Percentiles rank a stretch among this genome's conserved stretches.
Conservation (phyloP, 2,329 filamentous ascomycete genomes). For the Teratosphaeria gauchensis region DNA sequence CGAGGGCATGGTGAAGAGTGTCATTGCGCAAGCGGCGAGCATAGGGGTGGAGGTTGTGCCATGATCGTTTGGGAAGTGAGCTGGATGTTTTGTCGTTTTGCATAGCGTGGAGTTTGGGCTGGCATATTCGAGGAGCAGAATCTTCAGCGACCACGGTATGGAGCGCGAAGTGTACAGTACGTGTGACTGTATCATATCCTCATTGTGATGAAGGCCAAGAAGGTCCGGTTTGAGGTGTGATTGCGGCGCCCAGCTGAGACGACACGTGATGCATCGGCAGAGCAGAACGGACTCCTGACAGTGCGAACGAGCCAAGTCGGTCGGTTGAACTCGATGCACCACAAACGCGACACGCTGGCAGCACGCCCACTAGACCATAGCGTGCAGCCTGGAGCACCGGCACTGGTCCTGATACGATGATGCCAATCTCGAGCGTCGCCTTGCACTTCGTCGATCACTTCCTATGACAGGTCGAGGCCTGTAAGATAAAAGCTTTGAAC, state of each 20-base stretch:
- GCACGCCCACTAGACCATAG: not conserved
- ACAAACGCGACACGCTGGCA: not conserved
- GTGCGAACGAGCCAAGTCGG: not conserved
- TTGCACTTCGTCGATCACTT: not conserved
- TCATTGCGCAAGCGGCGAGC: constrained; percentile 45
- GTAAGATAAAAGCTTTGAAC: not conserved
- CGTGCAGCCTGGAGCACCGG: not conserved
- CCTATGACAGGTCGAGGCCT: not conserved
- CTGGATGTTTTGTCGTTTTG: not conserved
- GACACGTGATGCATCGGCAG: not conserved
- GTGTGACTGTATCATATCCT: not conserved
- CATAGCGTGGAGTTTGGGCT: constrained; percentile 5
- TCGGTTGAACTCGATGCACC: not conserved
- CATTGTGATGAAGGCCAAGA: not conserved
- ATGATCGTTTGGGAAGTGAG: constrained; percentile 15
- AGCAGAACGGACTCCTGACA: not conserved
- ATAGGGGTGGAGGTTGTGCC: constrained; percentile 42
- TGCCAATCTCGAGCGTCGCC: not conserved
- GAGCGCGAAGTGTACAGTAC: not conserved
- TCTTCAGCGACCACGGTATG: not conserved
- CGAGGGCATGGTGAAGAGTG: constrained; percentile 70
- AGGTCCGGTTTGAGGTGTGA: not conserved
- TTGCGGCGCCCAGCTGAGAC: not conserved
- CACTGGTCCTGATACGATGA: not conserved
- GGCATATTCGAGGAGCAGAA: not conserved